Percentiles rank a stretch among this genome's conserved stretches.
These are phyloP conservation scores for Lophium mytilinum DNA, from an alignment of 495 filamentous ascomycete genomes.

Conservation along the genomic window DNA sequence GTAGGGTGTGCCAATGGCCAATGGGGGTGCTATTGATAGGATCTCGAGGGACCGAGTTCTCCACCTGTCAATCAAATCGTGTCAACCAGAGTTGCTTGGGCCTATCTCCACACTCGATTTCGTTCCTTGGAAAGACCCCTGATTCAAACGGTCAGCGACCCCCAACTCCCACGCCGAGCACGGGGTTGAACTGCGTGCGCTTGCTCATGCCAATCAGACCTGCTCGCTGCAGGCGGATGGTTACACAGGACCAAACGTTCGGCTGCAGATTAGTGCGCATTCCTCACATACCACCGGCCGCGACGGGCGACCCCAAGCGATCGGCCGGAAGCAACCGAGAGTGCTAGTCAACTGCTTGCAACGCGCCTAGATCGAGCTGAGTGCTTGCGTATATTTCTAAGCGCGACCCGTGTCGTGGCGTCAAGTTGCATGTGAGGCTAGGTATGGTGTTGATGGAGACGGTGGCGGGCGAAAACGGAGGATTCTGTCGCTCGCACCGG, in stretches of 20 bases:
- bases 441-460: not conserved
- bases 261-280: conserved; percentile 1
- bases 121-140: no score
- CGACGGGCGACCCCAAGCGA: not conserved
- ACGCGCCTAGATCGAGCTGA: conserved; percentile 1
- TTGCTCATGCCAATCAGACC: no score
- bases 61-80: no score
- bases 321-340: conserved; percentile 24
- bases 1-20: no score
- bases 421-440: not conserved
- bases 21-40: no score
- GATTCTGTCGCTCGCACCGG: not conserved
- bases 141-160: no score
- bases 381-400: not conserved
- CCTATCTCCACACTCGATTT: no score
- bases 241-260: not conserved
- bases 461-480: not conserved
- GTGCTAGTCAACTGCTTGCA: not conserved
- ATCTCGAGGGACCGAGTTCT: no score
- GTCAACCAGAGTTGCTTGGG: no score
- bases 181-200: no score
- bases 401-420: not conserved
- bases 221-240: not conserved
- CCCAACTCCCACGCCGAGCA: no score
- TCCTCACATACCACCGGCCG: not conserved